Conservation (phyloP, 352 stramenopile species). For the Phytophthora pini region DNA sequence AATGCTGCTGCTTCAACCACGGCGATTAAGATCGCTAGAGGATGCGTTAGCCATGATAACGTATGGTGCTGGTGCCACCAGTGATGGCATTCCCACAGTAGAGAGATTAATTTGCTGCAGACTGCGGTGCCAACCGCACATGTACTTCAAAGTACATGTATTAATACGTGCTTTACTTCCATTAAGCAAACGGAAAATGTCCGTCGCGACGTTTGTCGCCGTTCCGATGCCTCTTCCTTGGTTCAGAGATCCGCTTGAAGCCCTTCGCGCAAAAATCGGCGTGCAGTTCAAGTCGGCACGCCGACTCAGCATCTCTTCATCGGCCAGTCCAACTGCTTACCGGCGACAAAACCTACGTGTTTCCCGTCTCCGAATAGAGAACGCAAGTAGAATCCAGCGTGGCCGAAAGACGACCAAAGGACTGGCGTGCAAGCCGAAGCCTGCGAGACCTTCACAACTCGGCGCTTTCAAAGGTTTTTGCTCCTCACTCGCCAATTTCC, state of each 20-base stretch:
- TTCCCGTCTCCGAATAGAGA: constrained; percentile 7
- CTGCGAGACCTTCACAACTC: constrained; percentile 5
- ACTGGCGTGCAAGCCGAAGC: constrained; percentile 7
- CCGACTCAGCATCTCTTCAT: background rate
- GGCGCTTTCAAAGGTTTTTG: constrained; percentile 1
- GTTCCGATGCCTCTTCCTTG: background rate
- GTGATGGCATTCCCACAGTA: background rate
- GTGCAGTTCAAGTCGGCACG: constrained; percentile 9
- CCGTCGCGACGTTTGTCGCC: background rate
- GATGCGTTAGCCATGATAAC: constrained; percentile 10
- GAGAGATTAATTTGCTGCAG: background rate
- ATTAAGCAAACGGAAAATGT: constrained; percentile 1
- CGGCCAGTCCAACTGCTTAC: background rate
- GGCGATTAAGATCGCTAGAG: constrained; percentile 6
- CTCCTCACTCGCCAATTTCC: constrained; percentile 16
- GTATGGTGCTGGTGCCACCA: background rate
- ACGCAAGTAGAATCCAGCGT: constrained; percentile 5
- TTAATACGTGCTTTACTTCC: background rate
- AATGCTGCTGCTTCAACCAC: constrained; percentile 17
- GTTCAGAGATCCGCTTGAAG: background rate
- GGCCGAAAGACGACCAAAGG: constrained; percentile 10
- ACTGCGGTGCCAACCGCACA: too few relatives aligned
- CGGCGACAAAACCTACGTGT: background rate
- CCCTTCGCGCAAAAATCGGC: constrained; percentile 5
- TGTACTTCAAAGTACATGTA: background rate